Base-by-base conservation (phyloP, 2,329 filamentous ascomycete species). In the Teratosphaeria gauchensis region DNA sequence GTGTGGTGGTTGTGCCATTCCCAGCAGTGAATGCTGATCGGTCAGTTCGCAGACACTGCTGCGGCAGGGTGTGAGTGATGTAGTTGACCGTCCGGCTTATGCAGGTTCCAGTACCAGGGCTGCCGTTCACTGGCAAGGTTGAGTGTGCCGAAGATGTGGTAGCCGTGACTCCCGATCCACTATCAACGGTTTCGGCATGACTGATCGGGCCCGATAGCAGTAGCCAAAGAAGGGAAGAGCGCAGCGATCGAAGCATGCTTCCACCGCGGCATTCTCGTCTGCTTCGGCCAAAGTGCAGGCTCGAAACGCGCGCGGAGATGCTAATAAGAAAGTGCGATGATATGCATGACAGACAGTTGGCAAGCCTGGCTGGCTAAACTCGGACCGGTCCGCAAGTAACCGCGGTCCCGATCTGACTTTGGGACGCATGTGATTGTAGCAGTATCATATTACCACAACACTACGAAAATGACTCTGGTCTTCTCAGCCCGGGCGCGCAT, bases 21-120 rank as follows among this genome's bases (percentile, higher is more conserved):
- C 33, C 33, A 35, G 33, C 14, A 9, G 33, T 35, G 2, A 6
- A 6, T 3, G 33, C 7, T 7, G n/a, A 21, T 16, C 84, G 85
- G 48, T 80, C 79, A n/a, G 83, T 84, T 54, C 82, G 83, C 24
- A 90, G 77, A 69, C 89, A 92, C 75, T 88, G 87, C 70, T 90
- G 87, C 11, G 87, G 87, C 46, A 92, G 76, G 1, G 83, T 84
- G 65, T 92, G 87, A 11, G 88, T 92, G 62, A 92, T 89, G 73
- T 92, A 90, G 73, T 92, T 92, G 69, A 90, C 84, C 1, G 86
- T 90, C 64, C 83, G 82, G 61, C 73, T 78, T 12, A 73, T 74
- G 69, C 78, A 81, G 54, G 74, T 77, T 21, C 71, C 62, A 55
- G 56, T 63, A 24, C 59, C 58, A 21, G 32, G 12, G 52, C 52